These are phyloP conservation scores for Pogostemon cablin DNA, from an alignment of 257 asterid genomes.

Conservation along the genomic window DNA sequence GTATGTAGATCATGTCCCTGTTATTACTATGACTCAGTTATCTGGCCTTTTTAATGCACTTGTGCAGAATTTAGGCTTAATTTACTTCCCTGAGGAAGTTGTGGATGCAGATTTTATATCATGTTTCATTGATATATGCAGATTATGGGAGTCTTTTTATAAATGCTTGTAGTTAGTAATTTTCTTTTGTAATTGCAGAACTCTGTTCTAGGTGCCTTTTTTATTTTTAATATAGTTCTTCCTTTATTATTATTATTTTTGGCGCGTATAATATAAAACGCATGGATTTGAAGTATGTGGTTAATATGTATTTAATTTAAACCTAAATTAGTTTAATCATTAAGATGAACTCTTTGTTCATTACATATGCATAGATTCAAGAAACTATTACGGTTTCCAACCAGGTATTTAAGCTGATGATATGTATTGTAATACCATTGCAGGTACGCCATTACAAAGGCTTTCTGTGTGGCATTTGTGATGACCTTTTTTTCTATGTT, in stretches of 20 bases:
- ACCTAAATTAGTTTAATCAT: not conserved
- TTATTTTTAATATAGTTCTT: not conserved
- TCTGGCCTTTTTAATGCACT: not conserved
- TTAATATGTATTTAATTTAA: not conserved
- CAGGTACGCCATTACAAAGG: constrained; percentile 96
- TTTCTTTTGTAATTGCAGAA: not conserved
- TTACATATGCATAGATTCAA: not conserved
- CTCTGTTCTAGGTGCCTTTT: not conserved
- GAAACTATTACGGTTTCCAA: not conserved
- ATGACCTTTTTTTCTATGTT: constrained; percentile 89
- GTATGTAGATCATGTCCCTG: constrained; percentile 3
- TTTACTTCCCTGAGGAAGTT: not conserved
- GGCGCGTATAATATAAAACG: not conserved
- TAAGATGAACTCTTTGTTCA: not conserved
- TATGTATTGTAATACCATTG: constrained; percentile 13
- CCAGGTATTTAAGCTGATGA: constrained; percentile 24
- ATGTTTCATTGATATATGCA: not conserved
- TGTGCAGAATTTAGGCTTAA: not conserved
- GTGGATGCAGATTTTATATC: not conserved
- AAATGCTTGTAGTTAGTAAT: constrained; percentile 1
- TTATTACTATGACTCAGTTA: not conserved
- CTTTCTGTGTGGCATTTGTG: constrained; percentile 72
- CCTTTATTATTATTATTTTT: too few relatives aligned
- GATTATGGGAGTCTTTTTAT: constrained; percentile 2
- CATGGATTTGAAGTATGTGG: not conserved